Percentiles rank a stretch among this genome's conserved stretches.
Evolutionary conservation across 1,139 yeast genomes (phyloP).

Genomic region (Candida smagusa): DNA sequence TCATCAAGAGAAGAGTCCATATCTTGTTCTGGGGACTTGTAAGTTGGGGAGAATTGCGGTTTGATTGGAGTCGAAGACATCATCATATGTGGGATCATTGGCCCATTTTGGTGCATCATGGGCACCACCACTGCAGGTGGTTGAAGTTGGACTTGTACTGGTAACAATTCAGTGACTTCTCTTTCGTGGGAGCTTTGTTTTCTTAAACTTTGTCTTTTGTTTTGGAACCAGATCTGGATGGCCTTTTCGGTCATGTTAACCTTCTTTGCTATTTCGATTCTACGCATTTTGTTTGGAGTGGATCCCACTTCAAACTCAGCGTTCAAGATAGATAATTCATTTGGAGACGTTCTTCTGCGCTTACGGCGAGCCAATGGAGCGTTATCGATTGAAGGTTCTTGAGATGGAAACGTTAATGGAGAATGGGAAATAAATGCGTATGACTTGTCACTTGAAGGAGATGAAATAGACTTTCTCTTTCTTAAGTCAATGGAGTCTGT

Average conservation of each 20-base stretch:
- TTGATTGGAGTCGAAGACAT: slow-evolving; percentile 28
- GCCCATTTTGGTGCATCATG: slow-evolving; percentile 5
- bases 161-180: slow-evolving; percentile 45
- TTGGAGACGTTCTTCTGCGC: slow-evolving; percentile 91
- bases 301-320: slow-evolving; percentile 70
- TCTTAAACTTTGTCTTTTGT: slow-evolving; percentile 81
- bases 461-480: slow-evolving; percentile 5
- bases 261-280: slow-evolving; percentile 70
- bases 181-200: slow-evolving; percentile 42
- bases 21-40: slow-evolving; percentile 13
- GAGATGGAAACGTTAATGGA: slow-evolving; percentile 78
- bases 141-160: slow-evolving; percentile 23
- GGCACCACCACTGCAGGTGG: slow-evolving; percentile 15
- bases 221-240: slow-evolving; percentile 97
- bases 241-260: slow-evolving; percentile 96
- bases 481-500: slow-evolving; percentile 3
- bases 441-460: slow-evolving; percentile 28
- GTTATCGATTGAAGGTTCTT: slow-evolving; percentile 84
- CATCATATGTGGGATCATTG: slow-evolving; percentile 4
- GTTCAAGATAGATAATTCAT: slow-evolving; percentile 77
- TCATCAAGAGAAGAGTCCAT: slow-evolving; percentile 21
- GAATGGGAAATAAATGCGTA: slow-evolving; percentile 93
- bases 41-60: slow-evolving; percentile 21
- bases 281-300: slow-evolving; percentile 76
- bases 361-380: slow-evolving; percentile 89